These are phyloP conservation scores for Pythium oligandrum DNA, from an alignment of 352 stramenopile species.

Conservation along the genomic window DNA sequence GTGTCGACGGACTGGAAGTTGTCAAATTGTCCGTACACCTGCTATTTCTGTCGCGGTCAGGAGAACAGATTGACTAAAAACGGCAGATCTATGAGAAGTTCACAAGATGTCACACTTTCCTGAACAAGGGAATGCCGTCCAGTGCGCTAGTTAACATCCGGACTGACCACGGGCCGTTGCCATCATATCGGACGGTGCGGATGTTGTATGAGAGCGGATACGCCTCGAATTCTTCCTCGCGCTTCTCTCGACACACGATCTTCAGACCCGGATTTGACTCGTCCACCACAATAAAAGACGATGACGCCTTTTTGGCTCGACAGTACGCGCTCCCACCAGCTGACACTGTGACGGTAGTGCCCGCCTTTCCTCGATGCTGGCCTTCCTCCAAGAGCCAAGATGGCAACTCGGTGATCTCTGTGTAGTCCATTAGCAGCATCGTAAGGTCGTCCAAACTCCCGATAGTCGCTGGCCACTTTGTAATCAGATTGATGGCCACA, in stretches of 20 bases:
- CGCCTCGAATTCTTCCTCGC: slow-evolving; percentile 11
- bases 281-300: neutral
- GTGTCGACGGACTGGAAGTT: too few relatives aligned
- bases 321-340: slow-evolving; percentile 12
- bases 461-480: neutral
- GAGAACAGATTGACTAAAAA: too few relatives aligned
- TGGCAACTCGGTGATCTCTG: slow-evolving; percentile 6
- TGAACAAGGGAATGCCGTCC: too few relatives aligned
- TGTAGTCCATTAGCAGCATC: slow-evolving; percentile 17
- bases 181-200: too few relatives aligned
- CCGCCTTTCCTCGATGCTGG: neutral
- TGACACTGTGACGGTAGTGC: slow-evolving; percentile 7
- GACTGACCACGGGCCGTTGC: too few relatives aligned
- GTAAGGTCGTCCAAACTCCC: slow-evolving; percentile 3
- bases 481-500: slow-evolving; percentile 9
- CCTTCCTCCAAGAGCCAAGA: slow-evolving; percentile 11
- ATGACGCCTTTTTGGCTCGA: neutral
- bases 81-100: too few relatives aligned
- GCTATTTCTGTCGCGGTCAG: too few relatives aligned
- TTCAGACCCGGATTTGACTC: neutral
- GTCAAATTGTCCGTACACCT: too few relatives aligned
- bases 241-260: slow-evolving; percentile 10
- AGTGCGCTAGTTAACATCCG: too few relatives aligned
- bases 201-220: slow-evolving; percentile 1
- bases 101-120: too few relatives aligned